phyloP scores from a whole-genome alignment of 2,329 filamentous ascomycete genomes.

The Nemania sp. region DNA sequence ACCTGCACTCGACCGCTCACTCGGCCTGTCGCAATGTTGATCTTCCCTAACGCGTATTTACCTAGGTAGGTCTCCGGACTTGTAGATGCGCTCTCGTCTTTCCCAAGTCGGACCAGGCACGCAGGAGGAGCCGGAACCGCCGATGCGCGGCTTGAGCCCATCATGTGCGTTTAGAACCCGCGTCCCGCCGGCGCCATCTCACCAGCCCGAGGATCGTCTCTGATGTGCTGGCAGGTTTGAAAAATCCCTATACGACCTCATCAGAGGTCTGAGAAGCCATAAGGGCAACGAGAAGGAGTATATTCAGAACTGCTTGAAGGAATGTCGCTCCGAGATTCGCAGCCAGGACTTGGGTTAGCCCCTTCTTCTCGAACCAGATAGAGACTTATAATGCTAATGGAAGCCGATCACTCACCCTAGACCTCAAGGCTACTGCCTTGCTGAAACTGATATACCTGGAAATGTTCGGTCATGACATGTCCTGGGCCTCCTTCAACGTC shows the following conservation, averaged over 20 bases:
- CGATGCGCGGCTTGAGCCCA: constrained; percentile 33
- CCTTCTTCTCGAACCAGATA: constrained; percentile 7
- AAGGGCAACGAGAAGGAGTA: constrained; percentile 95
- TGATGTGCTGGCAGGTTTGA: constrained; percentile 77
- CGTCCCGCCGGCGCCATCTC: not conserved
- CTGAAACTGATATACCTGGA: constrained; percentile 97
- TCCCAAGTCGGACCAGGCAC: constrained; percentile 10
- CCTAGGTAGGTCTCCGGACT: constrained; percentile 17
- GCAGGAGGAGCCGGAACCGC: constrained; percentile 28
- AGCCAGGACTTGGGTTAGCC: constrained; percentile 86
- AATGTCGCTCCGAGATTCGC: constrained; percentile 92
- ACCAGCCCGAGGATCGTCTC: constrained; percentile 14
- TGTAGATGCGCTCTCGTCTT: constrained; percentile 28
- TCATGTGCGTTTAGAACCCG: constrained; percentile 33
- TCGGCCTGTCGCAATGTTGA: constrained; percentile 24
- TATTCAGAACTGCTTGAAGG: constrained; percentile 88
- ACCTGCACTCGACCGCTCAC: not conserved
- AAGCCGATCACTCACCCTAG: constrained; percentile 48
- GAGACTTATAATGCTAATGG: constrained; percentile 2
- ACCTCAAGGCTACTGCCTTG: constrained; percentile 93
- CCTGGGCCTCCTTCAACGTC: constrained; percentile 97
- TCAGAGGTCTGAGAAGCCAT: constrained; percentile 91
- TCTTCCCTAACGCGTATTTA: constrained; percentile 15
- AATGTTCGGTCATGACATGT: constrained; percentile 99
- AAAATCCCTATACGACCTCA: constrained; percentile 98